Base-by-base conservation (phyloP, 2,329 filamentous ascomycete genomes). In the Penicillium sp. region DNA sequence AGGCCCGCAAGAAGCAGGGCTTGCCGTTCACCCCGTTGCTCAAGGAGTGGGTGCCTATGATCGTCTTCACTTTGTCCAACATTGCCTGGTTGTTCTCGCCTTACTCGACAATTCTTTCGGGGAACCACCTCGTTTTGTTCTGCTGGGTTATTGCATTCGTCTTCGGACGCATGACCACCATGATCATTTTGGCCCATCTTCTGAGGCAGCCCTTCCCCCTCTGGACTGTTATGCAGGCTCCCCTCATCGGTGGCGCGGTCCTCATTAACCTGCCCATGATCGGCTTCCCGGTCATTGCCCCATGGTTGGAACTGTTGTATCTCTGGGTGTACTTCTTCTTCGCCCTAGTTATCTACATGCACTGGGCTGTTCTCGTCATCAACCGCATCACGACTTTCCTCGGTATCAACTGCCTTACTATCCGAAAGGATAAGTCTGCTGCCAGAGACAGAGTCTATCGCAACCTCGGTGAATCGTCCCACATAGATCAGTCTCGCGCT, bases 161-260 rank as follows among this genome's bases (percentile, higher is more conserved):
- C 58, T 97, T 99, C 75, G 94, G 94, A 36, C 89, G 94, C 66
- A 92, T 99, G 88, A 97, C 94, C 0, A 99, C 94, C 39, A 99
- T 97, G 81, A 97, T 97, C 76, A 99, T 99, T 71, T 86, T 99
- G 19, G 93, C 94, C 3, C 94, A 99, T 75, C 82, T 99, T 51
- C 94, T 94, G 2, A 86, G 86, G 62, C 94, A 97, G 74, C 90
- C 93, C 4, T 99, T 97, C 77, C 94, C 94, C 1, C 96, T 90
- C 82, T 97, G 93, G 92, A 97, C 94, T 12, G 84, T 94, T 49
- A 90, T 97, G 84, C 82, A 97, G 38, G 86, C 85, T 35, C 94
- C 94, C 8, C 86, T 99, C 39, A 83, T 97, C 48, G 89, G 90
- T 50, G 94, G 94, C 53, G 93, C 92, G 7, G 69, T 93, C 1